Percentiles rank a stretch among this genome's conserved stretches.
Evolutionary conservation across 2,329 filamentous ascomycete genomes (phyloP).

Genomic region (Alternaria metachromatica): DNA sequence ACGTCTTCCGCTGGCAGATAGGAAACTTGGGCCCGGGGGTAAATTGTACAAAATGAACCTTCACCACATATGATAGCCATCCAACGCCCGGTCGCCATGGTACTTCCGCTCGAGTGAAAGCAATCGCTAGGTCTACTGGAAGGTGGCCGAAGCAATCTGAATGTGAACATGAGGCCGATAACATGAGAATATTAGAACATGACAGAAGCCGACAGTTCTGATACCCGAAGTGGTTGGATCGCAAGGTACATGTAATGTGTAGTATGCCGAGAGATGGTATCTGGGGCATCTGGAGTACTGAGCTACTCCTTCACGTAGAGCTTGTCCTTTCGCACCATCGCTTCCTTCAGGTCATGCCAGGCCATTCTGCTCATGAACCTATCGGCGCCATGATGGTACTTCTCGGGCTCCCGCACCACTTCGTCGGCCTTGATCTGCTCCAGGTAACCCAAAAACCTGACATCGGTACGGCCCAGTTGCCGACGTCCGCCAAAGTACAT

Average conservation of each 20-base stretch:
- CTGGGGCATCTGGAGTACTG: background rate
- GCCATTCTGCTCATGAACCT: slow-evolving; percentile 44
- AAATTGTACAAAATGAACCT: background rate
- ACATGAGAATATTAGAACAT: background rate
- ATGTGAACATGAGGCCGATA: background rate
- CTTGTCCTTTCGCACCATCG: slow-evolving; percentile 48
- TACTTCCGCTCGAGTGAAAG: background rate
- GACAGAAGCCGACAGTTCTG: background rate
- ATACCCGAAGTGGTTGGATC: background rate
- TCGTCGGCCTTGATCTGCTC: slow-evolving; percentile 54
- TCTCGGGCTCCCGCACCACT: slow-evolving; percentile 34
- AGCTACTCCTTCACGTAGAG: slow-evolving; percentile 36
- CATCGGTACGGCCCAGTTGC: slow-evolving; percentile 42
- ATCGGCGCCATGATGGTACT: slow-evolving; percentile 22
- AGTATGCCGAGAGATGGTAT: background rate
- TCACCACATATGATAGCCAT: background rate
- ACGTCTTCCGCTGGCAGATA: background rate
- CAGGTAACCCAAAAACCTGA: slow-evolving; percentile 55
- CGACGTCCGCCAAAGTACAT: slow-evolving; percentile 54
- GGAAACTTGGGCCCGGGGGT: background rate
- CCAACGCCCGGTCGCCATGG: background rate
- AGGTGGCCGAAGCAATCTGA: background rate
- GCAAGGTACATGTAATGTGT: background rate
- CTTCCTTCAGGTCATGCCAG: slow-evolving; percentile 40
- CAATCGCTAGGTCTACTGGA: background rate